phyloP scores from a whole-genome alignment of 495 filamentous ascomycete genomes.

The Hyaloscypha bicolor region DNA sequence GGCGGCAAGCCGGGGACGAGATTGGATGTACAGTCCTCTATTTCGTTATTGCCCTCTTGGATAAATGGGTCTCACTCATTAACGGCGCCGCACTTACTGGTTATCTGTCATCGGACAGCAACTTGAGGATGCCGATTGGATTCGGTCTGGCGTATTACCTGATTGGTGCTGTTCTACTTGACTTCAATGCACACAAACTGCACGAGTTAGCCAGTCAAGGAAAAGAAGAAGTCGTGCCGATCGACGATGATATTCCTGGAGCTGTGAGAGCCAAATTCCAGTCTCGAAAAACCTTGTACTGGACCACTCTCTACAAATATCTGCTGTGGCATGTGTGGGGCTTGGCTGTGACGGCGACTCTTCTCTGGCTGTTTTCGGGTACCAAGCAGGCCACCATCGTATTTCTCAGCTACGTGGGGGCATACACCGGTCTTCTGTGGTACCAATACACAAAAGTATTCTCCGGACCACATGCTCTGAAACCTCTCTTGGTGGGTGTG shows the following conservation, averaged over 20 bases:
- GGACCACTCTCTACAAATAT: constrained; percentile 53
- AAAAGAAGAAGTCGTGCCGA: constrained; percentile 23
- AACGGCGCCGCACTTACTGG: constrained; percentile 48
- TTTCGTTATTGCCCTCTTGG: constrained; percentile 59
- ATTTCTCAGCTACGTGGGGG: constrained; percentile 1
- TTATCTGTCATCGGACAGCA: constrained; percentile 39
- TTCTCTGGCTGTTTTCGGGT: constrained; percentile 59
- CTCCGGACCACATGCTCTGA: constrained; percentile 53
- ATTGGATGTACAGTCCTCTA: constrained; percentile 59
- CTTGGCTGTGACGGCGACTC: constrained; percentile 48
- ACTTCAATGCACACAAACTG: constrained; percentile 59
- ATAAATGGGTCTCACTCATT: constrained; percentile 60
- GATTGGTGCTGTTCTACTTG: constrained; percentile 60
- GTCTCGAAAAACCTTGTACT: constrained; percentile 48
- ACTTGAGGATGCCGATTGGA: constrained; percentile 53
- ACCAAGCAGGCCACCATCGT: constrained; percentile 27
- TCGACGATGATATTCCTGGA: constrained; percentile 5
- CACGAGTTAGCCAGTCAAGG: constrained; percentile 41
- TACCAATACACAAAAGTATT: constrained; percentile 43
- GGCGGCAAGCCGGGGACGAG: constrained; percentile 59
- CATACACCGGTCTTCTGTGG: constrained; percentile 1
- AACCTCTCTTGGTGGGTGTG: constrained; percentile 49
- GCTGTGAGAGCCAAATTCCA: background rate
- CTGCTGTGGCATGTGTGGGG: constrained; percentile 61
- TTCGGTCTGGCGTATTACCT: constrained; percentile 62